Evolutionary conservation across 1,284 basidiomycete species (phyloP), one percentile per base, ranked within the genome.

Genomic region (Rhodotorula sp.): DNA sequence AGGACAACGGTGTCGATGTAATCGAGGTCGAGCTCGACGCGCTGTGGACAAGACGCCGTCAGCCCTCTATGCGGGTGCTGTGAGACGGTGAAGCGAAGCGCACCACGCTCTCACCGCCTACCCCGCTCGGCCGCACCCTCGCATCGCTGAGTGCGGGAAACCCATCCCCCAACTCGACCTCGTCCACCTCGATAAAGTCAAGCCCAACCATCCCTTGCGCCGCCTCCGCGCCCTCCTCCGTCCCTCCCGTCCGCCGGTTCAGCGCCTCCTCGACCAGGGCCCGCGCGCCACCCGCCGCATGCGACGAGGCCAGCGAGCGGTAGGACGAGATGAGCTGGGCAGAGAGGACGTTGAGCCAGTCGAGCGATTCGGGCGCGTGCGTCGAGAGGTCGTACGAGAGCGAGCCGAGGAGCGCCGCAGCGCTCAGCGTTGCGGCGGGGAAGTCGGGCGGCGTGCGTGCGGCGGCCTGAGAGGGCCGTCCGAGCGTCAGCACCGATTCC

Each of bases 261-360:
- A 79, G 53, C 59, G 74, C 74, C 32, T 78, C 71, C 67, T 76
- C 79, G 22, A 76, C 66, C 27, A 76, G 71, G 19, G 70, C 69
- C 48, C 74, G 75, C 27, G 76, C 74, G 17, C 76, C 78, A 39
- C 75, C 70, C 6, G 57, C 67, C 19, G 73, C 50, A 22, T 74
- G 72, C 19, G 60, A 51, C 9, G 68, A n/a, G 2, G 77, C 76
- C 60, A 79, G 73, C 51, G 66, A 57, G 41, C 81, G 75, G 74
- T 82, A 83, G 17, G 79, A 80, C 22, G 77, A 75, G 39, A 82
- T 79, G 50, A 84, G 83, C 78, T 86, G 85, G 8, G 85, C 85
- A 39, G 85, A 79, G 29, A 87, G 80, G 50, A 86, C 84, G 76
- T 87, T 87, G 58, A 87, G 78, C 86, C 86, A 87, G 73, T 85